Conservation (phyloP, 1,284 basidiomycete genomes). For the Coriolopsis trogii region DNA sequence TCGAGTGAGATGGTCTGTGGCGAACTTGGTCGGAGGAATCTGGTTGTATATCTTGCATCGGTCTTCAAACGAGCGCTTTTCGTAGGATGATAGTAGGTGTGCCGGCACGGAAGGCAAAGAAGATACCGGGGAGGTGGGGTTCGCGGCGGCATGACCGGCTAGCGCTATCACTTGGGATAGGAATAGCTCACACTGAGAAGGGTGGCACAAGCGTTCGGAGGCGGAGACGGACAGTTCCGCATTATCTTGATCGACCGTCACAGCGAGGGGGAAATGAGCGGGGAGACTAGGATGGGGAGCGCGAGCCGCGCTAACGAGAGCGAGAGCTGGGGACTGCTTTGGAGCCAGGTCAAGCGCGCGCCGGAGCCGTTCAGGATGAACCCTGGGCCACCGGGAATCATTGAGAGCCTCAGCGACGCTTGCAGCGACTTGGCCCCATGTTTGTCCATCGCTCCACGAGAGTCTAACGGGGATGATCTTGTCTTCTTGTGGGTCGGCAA, state of each 20-base stretch:
- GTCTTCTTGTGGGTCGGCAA: conserved; percentile 25
- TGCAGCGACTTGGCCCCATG: conserved; percentile 36
- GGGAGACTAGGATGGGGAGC: conserved; percentile 1
- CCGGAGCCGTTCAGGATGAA: conserved; percentile 14
- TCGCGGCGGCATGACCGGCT: conserved; percentile 10
- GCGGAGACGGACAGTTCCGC: conserved; percentile 23
- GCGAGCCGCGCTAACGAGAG: conserved; percentile 11
- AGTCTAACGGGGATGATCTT: conserved; percentile 36
- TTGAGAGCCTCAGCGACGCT: conserved; percentile 26
- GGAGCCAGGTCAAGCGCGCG: conserved; percentile 19
- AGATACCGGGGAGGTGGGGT: conserved; percentile 19
- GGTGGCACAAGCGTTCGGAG: conserved; percentile 26
- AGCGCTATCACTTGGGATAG: conserved; percentile 33
- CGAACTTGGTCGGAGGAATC: conserved; percentile 34
- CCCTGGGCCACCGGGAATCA: conserved; percentile 14
- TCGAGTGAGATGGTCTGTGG: conserved; percentile 42
- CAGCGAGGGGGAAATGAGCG: conserved; percentile 8
- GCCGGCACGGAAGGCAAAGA: conserved; percentile 30
- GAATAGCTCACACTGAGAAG: conserved; percentile 28
- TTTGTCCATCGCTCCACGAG: conserved; percentile 38
- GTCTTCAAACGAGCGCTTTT: conserved; percentile 34
- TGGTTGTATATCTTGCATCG: conserved; percentile 28
- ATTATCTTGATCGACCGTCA: conserved; percentile 13
- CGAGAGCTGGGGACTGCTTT: conserved; percentile 24
- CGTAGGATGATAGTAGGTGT: conserved; percentile 38